Evolutionary conservation across 1,284 basidiomycete genomes (phyloP), one percentile per base, ranked within the genome.

Genomic region (Ceratobasidium sp.): DNA sequence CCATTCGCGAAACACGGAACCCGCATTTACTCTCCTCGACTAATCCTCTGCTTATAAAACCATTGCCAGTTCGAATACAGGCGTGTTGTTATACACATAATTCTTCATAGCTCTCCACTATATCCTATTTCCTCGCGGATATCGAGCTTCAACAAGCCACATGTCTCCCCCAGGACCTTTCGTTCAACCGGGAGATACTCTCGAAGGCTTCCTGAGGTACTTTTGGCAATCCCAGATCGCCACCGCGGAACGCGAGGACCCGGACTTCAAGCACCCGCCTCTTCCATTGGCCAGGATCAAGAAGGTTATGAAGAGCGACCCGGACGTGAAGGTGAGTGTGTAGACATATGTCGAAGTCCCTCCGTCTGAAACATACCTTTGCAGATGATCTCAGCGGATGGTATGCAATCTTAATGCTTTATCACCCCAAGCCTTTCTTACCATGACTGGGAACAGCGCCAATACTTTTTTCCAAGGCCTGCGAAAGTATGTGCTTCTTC

Each of bases 231-330:
- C 91, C 42, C 92, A 93, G 76, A 85, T 94, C 64, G 87, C 91
- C 78, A 83, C 86, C 3, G 92, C 92, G 0, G 92, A 94, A 79
- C 86, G 89, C 77, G 90, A 92, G 78, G 90, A 88, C 0, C 90
- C 91, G 42, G 92, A 94, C 80, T 93, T 92, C 77, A 85, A 92
- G 73, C 92, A 94, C 78, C 92, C 92, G 0, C 88, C 91, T 6
- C 83, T 95, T n/a, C 92, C 93, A 6, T 82, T 97, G 40, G 95
- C 95, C 16, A 84, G 95, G 78, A 96, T 97, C 77, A 97, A 97
- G 84, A 96, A 97, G 81, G 95, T 97, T 75, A 97, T 97, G 93
- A 97, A 97, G 85, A 95, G 91, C 80, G 95, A 97, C 83, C 94
- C 94, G 25, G 94, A 96, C 77, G 94, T 97, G 75, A 95, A 94